Evolutionary conservation across 2,329 filamentous ascomycete species (phyloP).

Genomic region (Lojkania enalia): DNA sequence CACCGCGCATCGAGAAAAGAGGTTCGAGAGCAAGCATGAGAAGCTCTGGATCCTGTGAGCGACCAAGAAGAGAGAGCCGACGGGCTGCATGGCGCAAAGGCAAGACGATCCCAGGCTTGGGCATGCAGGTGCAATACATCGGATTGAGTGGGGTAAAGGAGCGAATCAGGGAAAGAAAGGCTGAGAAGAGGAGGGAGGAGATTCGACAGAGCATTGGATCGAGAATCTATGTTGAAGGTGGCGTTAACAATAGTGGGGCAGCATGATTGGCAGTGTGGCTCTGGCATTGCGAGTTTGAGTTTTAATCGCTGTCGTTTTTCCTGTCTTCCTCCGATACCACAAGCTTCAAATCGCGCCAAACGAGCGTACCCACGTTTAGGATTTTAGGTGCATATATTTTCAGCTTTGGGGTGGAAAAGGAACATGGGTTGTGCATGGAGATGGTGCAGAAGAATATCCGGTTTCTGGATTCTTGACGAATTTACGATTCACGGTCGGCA

Average conservation of each 20-base stretch:
- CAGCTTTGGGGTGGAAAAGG: no score
- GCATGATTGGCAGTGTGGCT: no score
- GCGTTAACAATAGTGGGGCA: neutral
- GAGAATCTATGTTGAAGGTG: constrained; percentile 40
- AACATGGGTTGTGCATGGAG: no score
- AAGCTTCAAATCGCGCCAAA: no score
- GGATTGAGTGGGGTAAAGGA: constrained; percentile 55
- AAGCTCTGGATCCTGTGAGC: constrained; percentile 16
- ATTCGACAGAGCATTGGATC: constrained; percentile 59
- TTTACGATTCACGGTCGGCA: constrained; percentile 2
- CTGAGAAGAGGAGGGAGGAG: constrained; percentile 57
- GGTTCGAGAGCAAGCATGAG: constrained; percentile 23
- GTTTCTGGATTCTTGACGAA: constrained; percentile 4
- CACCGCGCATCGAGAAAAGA: constrained; percentile 31
- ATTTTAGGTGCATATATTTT: no score
- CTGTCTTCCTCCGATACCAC: no score
- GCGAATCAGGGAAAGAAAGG: constrained; percentile 50
- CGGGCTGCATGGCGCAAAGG: constrained; percentile 35
- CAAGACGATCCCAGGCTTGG: constrained; percentile 46
- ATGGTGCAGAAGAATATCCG: neutral
- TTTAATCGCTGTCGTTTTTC: neutral
- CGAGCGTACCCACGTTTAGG: no score
- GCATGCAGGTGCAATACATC: constrained; percentile 56
- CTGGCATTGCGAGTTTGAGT: neutral
- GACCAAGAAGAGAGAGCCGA: constrained; percentile 8